Conservation (phyloP, 306 rosid species). For the Psophocarpus tetragonolobus region DNA sequence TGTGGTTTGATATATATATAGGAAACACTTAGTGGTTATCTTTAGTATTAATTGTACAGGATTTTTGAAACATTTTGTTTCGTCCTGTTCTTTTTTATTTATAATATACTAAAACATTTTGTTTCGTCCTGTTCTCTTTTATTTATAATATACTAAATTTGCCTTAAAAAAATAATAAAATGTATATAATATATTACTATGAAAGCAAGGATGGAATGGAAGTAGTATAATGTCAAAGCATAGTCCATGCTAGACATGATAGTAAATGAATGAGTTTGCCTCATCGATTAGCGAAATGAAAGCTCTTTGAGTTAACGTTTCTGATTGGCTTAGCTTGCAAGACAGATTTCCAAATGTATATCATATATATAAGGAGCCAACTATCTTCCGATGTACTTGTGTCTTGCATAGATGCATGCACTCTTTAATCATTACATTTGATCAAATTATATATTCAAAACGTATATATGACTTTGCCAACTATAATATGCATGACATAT, state of each 20-base stretch:
- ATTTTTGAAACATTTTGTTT: no score
- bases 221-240: slow-evolving; percentile 20
- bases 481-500: background rate
- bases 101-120: no score
- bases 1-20: no score
- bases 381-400: slow-evolving; percentile 25
- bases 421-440: slow-evolving; percentile 34
- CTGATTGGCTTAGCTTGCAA: slow-evolving; percentile 35
- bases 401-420: slow-evolving; percentile 22
- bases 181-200: background rate
- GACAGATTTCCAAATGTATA: slow-evolving; percentile 22
- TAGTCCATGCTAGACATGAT: slow-evolving; percentile 29
- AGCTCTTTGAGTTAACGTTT: background rate
- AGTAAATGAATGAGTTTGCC: slow-evolving; percentile 9
- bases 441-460: background rate
- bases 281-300: slow-evolving; percentile 17
- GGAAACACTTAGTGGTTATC: no score
- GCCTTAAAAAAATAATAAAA: no score
- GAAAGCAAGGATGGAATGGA: slow-evolving; percentile 21
- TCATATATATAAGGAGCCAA: slow-evolving; percentile 24
- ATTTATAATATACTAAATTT: no score
- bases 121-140: no score
- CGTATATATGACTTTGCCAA: background rate
- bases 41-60: no score
- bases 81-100: no score